These are phyloP conservation scores for Mortierella sp. DNA, from an alignment of 371 early-diverging fungal species.

Conservation along the genomic window DNA sequence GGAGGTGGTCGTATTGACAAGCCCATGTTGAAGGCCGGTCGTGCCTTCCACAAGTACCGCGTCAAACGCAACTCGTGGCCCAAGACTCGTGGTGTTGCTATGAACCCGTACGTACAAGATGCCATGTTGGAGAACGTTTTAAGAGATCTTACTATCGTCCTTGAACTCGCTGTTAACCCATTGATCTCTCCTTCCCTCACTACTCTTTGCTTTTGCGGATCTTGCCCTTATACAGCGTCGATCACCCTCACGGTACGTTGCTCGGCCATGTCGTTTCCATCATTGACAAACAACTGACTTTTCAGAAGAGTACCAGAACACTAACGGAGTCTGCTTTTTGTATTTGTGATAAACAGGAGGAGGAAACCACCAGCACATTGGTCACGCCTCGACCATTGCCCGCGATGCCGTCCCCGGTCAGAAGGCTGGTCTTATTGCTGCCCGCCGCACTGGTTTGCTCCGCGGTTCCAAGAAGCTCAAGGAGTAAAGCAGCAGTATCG, in stretches of 20 bases:
- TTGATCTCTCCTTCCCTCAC: not conserved
- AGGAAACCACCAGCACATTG: conserved; percentile 99
- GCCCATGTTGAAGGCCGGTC: too few relatives aligned
- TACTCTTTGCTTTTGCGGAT: not conserved
- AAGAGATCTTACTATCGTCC: not conserved
- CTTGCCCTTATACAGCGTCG: conserved; percentile 48
- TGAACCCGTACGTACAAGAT: conserved; percentile 86
- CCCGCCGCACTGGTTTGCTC: conserved; percentile 98
- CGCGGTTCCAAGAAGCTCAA: conserved; percentile 96
- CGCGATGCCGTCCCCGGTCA: conserved; percentile 97
- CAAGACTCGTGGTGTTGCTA: conserved; percentile 99
- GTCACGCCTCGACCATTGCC: conserved; percentile 99
- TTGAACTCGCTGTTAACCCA: not conserved
- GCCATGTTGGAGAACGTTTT: not conserved
- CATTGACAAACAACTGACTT: not conserved
- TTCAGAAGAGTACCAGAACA: not conserved
- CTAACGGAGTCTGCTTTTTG: not conserved
- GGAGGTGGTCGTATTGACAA: too few relatives aligned
- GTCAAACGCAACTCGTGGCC: conserved; percentile 99
- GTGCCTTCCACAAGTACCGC: conserved; percentile 98
- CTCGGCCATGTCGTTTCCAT: not conserved
- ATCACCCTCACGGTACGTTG: conserved; percentile 75
- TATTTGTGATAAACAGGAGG: conserved; percentile 3
- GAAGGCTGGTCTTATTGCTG: conserved; percentile 99
- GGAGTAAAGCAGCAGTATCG: conserved; percentile 57